Evolutionary conservation across 768 basidiomycete genomes (phyloP), one percentile per base, ranked within the genome.

Genomic region (Boletus vinaceobasis): DNA sequence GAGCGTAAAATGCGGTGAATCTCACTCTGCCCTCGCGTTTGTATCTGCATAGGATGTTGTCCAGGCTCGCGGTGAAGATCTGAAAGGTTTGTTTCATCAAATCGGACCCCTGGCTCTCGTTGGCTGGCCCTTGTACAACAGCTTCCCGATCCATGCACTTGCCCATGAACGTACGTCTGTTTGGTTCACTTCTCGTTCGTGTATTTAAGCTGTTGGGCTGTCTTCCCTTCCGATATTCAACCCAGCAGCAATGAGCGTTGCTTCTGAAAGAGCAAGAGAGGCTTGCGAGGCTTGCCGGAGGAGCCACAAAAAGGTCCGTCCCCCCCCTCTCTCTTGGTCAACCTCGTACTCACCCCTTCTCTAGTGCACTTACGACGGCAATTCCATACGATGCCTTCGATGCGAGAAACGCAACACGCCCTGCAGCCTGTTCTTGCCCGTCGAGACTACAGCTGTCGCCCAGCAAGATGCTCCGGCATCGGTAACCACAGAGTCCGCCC

Each of bases 301-400:
- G 38, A 67, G 62, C 14, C 66, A 67, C 50, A 67, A 67, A 46
- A 66, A 45, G 60, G 66, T 69, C 4, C 8, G 27, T n/a, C 9
- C 35, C 10, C 44, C 4, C 21, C 4, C 33, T 9, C 44, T 6
- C 35, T 27, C 29, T 44, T 33, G 4, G 10, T 5, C 10, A 8
- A 43, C 15, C 42, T 33, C 36, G 9, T 40, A 17, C 55, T 62
- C 44, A 62, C 33, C 17, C 8, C 32, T 15, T 5, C 15, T 26
- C 5, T 33, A 67, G 66, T 67, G 66, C 48, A 26, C 32, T 1
- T 66, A 64, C 57, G 52, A 60, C 26, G 57, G 37, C 29, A 31
- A 48, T 15, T 57, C 62, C 7, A 43, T 38, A 5, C 38, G 49
- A 0, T 67, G 66, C 29, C 11, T 11, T 39, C 67, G 62, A 44